Evolutionary conservation across 495 filamentous ascomycete genomes (phyloP).

Genomic region (Tuber brumale): DNA sequence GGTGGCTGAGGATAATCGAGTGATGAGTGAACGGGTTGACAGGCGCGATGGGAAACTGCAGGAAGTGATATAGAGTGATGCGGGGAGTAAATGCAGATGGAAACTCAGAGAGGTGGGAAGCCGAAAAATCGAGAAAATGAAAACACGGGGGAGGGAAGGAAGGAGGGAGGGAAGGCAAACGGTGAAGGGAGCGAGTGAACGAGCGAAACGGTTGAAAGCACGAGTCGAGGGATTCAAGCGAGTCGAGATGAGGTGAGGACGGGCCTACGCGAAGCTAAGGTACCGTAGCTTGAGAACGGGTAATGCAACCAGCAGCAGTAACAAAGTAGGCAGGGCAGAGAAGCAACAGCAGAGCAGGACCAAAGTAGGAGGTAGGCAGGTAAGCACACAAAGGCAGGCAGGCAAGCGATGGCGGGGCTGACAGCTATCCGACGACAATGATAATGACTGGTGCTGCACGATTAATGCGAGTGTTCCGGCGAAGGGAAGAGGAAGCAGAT

Average conservation of each 20-base stretch:
- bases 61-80: slow-evolving; percentile 23
- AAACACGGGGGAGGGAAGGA: neutral
- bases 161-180: slow-evolving; percentile 31
- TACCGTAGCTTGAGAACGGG: slow-evolving; percentile 23
- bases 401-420: slow-evolving; percentile 33
- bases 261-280: slow-evolving; percentile 29
- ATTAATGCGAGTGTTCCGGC: slow-evolving; percentile 14
- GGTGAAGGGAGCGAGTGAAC: slow-evolving; percentile 33
- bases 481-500: slow-evolving; percentile 10
- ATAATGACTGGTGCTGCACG: slow-evolving; percentile 18
- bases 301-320: slow-evolving; percentile 35
- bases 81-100: slow-evolving; percentile 25
- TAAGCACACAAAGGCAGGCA: slow-evolving; percentile 22
- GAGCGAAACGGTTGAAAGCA: slow-evolving; percentile 29
- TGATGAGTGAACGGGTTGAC: slow-evolving; percentile 39
- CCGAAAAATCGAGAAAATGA: slow-evolving; percentile 26
- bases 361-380: slow-evolving; percentile 20
- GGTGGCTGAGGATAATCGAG: slow-evolving; percentile 9
- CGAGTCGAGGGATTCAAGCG: slow-evolving; percentile 29
- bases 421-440: slow-evolving; percentile 32
- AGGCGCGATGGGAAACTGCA: slow-evolving; percentile 46
- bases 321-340: slow-evolving; percentile 12
- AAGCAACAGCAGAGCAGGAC: neutral
- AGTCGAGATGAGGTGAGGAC: slow-evolving; percentile 20
- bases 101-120: slow-evolving; percentile 19